Evolutionary conservation across 352 stramenopile species (phyloP).

Genomic region (Phytophthora idaei): DNA sequence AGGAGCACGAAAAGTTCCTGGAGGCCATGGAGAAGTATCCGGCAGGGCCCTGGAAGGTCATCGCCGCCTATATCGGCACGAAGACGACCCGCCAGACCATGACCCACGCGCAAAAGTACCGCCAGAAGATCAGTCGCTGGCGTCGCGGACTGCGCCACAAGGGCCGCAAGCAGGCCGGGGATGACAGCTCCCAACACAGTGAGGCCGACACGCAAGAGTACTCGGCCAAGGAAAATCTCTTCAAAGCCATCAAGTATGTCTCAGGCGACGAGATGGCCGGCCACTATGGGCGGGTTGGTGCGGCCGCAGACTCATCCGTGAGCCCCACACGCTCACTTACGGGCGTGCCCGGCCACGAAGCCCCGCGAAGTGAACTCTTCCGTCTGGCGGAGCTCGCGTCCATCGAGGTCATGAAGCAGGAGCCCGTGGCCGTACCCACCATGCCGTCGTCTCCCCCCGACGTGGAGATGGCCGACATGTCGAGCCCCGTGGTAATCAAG

Average conservation of each 20-base stretch:
- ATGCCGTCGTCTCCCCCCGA: constrained; percentile 33
- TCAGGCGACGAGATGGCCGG: constrained; percentile 52
- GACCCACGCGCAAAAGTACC: constrained; percentile 87
- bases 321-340: constrained; percentile 49
- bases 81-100: constrained; percentile 94
- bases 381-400: constrained; percentile 75
- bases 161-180: constrained; percentile 66
- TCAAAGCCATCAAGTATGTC: constrained; percentile 71
- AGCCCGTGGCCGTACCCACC: constrained; percentile 31
- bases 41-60: constrained; percentile 81
- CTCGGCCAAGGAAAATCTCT: constrained; percentile 59
- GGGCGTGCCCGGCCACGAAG: constrained; percentile 31
- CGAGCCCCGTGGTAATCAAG: constrained; percentile 43
- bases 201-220: constrained; percentile 50
- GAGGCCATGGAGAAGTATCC: constrained; percentile 89
- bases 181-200: constrained; percentile 43
- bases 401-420: constrained; percentile 78
- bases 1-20: constrained; percentile 88
- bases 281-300: constrained; percentile 25
- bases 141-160: constrained; percentile 80
- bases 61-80: constrained; percentile 80
- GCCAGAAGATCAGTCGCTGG: constrained; percentile 86
- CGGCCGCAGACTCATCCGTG: constrained; percentile 10
- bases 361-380: constrained; percentile 66
- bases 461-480: constrained; percentile 53